Conservation (phyloP, 257 asterid genomes). For the Gentiana straminea region DNA sequence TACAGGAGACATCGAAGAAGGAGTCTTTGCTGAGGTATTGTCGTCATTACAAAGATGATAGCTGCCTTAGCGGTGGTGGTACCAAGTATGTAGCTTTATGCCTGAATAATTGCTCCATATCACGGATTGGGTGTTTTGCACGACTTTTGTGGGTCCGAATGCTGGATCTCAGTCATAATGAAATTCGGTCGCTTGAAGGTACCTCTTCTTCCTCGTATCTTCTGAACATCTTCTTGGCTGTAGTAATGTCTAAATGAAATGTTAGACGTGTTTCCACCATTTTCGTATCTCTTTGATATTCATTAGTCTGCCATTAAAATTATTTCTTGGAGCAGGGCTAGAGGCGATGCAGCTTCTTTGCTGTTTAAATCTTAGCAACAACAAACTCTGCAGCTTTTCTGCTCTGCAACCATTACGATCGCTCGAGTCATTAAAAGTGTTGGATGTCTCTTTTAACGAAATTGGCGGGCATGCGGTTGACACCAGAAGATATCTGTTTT, state of each 20-base stretch:
- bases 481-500: conserved; percentile 64
- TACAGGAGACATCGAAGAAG: conserved; percentile 49
- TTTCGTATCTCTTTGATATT: background rate
- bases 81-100: conserved; percentile 29
- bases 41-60: conserved; percentile 35
- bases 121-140: conserved; percentile 63
- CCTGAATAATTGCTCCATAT: conserved; percentile 57
- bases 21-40: conserved; percentile 43
- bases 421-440: conserved; percentile 46
- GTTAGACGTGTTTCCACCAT: background rate
- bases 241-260: too few species aligned
- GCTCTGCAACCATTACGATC: conserved; percentile 60
- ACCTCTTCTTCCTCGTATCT: conserved; percentile 1
- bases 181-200: conserved; percentile 84
- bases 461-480: conserved; percentile 77
- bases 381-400: conserved; percentile 57
- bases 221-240: too few species aligned
- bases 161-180: conserved; percentile 83
- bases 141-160: conserved; percentile 83
- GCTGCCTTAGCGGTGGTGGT: conserved; percentile 23
- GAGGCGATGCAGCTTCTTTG: conserved; percentile 83
- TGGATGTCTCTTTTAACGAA: conserved; percentile 67
- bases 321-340: conserved; percentile 44
- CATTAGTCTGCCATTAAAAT: conserved; percentile 2
- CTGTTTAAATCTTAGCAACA: conserved; percentile 63